A percentile compares a stretch with the other conserved stretches of the same genome.
These are phyloP conservation scores for Geranium rotundifolium DNA, from an alignment of 345 rosid genomes.

Conservation along the genomic window DNA sequence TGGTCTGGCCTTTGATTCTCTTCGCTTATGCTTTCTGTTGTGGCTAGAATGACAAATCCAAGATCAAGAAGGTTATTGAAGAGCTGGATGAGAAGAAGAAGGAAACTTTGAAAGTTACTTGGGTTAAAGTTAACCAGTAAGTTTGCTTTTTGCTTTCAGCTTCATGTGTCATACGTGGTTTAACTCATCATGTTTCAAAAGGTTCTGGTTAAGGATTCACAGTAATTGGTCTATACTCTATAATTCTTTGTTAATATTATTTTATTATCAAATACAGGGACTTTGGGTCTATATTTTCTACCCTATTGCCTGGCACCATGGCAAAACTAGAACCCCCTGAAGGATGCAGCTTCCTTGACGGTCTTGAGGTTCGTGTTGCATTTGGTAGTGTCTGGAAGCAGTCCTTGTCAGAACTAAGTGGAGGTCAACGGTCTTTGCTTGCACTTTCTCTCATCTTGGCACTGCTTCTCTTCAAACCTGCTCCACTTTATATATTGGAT, in stretches of 20 bases:
- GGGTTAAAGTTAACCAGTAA: slow-evolving; percentile 88
- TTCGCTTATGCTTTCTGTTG: slow-evolving; percentile 10
- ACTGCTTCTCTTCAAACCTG: slow-evolving; percentile 91
- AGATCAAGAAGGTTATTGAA: slow-evolving; percentile 88
- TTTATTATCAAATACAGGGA: slow-evolving; percentile 31
- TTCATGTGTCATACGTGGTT: not conserved
- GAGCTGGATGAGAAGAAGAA: slow-evolving; percentile 97
- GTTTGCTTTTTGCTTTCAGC: slow-evolving; percentile 2
- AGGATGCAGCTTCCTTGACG: slow-evolving; percentile 81
- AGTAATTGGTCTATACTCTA: not conserved
- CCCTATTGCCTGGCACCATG: slow-evolving; percentile 80
- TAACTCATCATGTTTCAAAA: slow-evolving; percentile 1
- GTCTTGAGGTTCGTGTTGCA: slow-evolving; percentile 93
- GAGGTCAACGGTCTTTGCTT: slow-evolving; percentile 90
- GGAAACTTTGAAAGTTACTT: slow-evolving; percentile 80
- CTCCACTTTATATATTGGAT: slow-evolving; percentile 91
- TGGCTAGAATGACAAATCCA: slow-evolving; percentile 68
- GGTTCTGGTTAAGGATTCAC: slow-evolving; percentile 2
- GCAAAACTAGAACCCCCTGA: slow-evolving; percentile 86
- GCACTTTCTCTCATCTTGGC: slow-evolving; percentile 93
- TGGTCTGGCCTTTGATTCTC: slow-evolving; percentile 7
- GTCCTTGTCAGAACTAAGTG: slow-evolving; percentile 84
- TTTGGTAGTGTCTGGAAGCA: slow-evolving; percentile 96
- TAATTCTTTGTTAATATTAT: not conserved
- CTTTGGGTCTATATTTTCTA: slow-evolving; percentile 90